Conservation (phyloP, 805 yeast species). For the Yarrowia hollandica region DNA sequence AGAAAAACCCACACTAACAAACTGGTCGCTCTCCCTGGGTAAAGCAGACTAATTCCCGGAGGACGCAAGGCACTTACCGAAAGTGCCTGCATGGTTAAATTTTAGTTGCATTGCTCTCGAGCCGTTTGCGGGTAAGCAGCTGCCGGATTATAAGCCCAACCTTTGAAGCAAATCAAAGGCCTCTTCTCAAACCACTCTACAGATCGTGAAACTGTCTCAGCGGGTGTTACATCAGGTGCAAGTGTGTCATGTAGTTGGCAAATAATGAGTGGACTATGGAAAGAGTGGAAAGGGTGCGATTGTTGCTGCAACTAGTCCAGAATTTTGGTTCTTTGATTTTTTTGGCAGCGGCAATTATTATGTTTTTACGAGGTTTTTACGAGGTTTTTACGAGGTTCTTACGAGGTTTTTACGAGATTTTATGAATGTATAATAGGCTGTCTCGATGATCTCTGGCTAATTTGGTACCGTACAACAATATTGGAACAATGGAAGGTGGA, state of each 20-base stretch:
- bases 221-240: not conserved
- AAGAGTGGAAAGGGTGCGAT: not conserved
- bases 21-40: too few relatives aligned
- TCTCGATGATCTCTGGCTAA: too few relatives aligned
- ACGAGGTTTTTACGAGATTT: too few relatives aligned
- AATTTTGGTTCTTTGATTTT: not conserved
- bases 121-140: constrained; percentile 22
- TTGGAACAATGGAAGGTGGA: too few relatives aligned
- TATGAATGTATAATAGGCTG: too few relatives aligned
- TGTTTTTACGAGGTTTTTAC: not conserved
- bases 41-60: too few relatives aligned
- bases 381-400: not conserved
- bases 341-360: not conserved
- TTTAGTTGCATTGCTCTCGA: constrained; percentile 14
- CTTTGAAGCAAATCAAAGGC: not conserved
- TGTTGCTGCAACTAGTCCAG: not conserved
- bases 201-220: constrained; percentile 4
- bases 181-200: not conserved
- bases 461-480: too few relatives aligned
- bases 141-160: not conserved
- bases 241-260: too few relatives aligned
- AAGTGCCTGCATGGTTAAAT: constrained; percentile 7
- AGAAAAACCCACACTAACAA: too few relatives aligned
- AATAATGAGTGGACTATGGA: too few relatives aligned
- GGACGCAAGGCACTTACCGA: not conserved